phyloP scores from a whole-genome alignment of 768 basidiomycete genomes.

The Boletus edulis region DNA sequence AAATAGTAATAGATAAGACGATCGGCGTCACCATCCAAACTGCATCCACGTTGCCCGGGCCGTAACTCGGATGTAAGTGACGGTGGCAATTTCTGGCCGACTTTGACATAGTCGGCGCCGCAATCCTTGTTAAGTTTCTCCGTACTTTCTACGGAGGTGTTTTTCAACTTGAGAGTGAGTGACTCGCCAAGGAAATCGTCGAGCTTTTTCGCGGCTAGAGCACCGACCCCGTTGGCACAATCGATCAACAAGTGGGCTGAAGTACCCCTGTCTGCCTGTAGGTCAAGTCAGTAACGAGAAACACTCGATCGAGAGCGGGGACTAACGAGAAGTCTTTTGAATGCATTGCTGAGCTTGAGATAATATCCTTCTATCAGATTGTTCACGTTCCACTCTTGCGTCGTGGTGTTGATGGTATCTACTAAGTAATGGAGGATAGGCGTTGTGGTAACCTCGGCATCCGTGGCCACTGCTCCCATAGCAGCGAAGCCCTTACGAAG shows the following conservation, averaged over 20 bases:
- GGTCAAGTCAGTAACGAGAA: constrained; percentile 5
- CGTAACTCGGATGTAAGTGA: constrained; percentile 61
- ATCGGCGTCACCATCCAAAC: constrained; percentile 97
- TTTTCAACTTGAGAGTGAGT: constrained; percentile 65
- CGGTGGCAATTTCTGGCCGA: constrained; percentile 81
- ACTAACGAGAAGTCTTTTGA: constrained; percentile 84
- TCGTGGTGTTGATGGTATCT: constrained; percentile 82
- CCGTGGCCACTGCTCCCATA: constrained; percentile 61
- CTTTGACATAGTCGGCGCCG: constrained; percentile 98
- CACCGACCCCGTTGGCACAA: constrained; percentile 98
- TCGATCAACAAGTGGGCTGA: constrained; percentile 74
- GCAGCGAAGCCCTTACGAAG: constrained; percentile 81
- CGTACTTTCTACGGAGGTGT: constrained; percentile 58
- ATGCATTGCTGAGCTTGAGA: constrained; percentile 75
- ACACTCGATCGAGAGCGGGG: background rate
- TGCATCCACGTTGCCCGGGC: constrained; percentile 82
- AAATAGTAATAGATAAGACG: constrained; percentile 94
- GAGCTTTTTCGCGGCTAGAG: constrained; percentile 64
- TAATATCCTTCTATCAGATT: constrained; percentile 84
- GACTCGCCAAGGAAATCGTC: constrained; percentile 54
- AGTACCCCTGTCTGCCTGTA: constrained; percentile 56
- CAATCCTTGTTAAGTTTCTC: constrained; percentile 84
- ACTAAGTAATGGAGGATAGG: constrained; percentile 96
- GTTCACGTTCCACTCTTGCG: constrained; percentile 73
- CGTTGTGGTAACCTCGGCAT: constrained; percentile 88